These are phyloP conservation scores for Moesziomyces antarcticus DNA, from an alignment of 1,284 basidiomycete species.

Conservation along the genomic window DNA sequence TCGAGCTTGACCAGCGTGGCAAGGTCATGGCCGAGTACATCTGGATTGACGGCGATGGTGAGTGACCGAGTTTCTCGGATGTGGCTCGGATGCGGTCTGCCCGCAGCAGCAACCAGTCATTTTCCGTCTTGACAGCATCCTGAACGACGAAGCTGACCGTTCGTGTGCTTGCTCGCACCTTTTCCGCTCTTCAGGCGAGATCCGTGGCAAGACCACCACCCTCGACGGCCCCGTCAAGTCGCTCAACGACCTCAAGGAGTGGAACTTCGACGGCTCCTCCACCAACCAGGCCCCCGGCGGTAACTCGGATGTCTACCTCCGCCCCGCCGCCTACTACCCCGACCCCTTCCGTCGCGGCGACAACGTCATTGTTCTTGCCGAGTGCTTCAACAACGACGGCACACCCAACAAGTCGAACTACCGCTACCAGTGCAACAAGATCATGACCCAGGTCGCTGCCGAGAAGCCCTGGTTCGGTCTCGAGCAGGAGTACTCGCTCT, in stretches of 20 bases:
- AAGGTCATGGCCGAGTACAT: slow-evolving; percentile 67
- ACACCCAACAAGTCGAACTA: slow-evolving; percentile 97
- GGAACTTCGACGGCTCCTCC: slow-evolving; percentile 92
- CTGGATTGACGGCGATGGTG: slow-evolving; percentile 71
- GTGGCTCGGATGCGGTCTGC: too few relatives aligned
- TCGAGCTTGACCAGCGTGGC: slow-evolving; percentile 61
- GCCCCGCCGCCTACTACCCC: slow-evolving; percentile 96
- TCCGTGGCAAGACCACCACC: slow-evolving; percentile 71
- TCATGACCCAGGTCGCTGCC: slow-evolving; percentile 62
- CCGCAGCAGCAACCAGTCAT: not conserved
- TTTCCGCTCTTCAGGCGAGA: slow-evolving; percentile 35
- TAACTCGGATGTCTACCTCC: slow-evolving; percentile 98
- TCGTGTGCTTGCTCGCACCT: not conserved
- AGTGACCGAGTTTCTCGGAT: slow-evolving; percentile 4
- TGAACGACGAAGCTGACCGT: not conserved
- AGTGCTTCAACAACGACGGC: slow-evolving; percentile 98
- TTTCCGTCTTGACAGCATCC: too few relatives aligned
- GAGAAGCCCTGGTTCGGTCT: slow-evolving; percentile 92
- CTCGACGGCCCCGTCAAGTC: slow-evolving; percentile 81
- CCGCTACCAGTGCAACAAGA: slow-evolving; percentile 68
- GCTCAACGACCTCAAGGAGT: slow-evolving; percentile 80
- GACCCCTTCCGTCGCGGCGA: slow-evolving; percentile 99
- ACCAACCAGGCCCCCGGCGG: slow-evolving; percentile 77
- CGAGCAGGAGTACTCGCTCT: slow-evolving; percentile 99
- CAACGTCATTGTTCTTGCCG: slow-evolving; percentile 72